These are phyloP conservation scores for Astrothelium subdiscretum DNA, from an alignment of 495 filamentous ascomycete species.

Conservation along the genomic window DNA sequence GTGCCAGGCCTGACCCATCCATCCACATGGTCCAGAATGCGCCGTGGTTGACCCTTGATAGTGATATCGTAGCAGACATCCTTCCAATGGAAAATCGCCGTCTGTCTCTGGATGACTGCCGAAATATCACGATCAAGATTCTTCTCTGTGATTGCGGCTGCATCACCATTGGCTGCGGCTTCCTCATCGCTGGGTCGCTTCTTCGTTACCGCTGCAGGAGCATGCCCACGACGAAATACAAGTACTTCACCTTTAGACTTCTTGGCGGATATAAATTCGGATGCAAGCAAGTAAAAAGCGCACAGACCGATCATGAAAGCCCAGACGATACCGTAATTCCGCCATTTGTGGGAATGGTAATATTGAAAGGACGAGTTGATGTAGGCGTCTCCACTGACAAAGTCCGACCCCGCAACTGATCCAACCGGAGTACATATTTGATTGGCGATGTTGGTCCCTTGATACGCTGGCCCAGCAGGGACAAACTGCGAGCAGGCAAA, in stretches of 20 bases:
- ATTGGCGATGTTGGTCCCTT: constrained; percentile 27
- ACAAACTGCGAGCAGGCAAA: constrained; percentile 54
- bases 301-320: constrained; percentile 62
- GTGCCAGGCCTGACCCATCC: constrained; percentile 25
- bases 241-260: constrained; percentile 83
- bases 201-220: constrained; percentile 45
- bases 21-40: constrained; percentile 18
- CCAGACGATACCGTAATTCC: constrained; percentile 72
- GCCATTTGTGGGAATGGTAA: constrained; percentile 52
- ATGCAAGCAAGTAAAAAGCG: constrained; percentile 52
- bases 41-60: constrained; percentile 13
- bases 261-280: constrained; percentile 64
- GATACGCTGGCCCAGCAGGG: constrained; percentile 41
- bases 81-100: constrained; percentile 16
- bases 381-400: constrained; percentile 59
- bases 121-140: background rate
- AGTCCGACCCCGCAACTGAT: constrained; percentile 41
- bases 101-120: constrained; percentile 13
- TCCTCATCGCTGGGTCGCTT: constrained; percentile 42
- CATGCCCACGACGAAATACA: constrained; percentile 69
- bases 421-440: constrained; percentile 53
- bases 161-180: constrained; percentile 28
- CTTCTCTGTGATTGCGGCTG: constrained; percentile 28
- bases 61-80: constrained; percentile 18
- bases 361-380: constrained; percentile 51